Percentiles rank a stretch among this genome's conserved stretches.
Conservation (phyloP, 2,329 filamentous ascomycete species). For the Colletotrichum musae region DNA sequence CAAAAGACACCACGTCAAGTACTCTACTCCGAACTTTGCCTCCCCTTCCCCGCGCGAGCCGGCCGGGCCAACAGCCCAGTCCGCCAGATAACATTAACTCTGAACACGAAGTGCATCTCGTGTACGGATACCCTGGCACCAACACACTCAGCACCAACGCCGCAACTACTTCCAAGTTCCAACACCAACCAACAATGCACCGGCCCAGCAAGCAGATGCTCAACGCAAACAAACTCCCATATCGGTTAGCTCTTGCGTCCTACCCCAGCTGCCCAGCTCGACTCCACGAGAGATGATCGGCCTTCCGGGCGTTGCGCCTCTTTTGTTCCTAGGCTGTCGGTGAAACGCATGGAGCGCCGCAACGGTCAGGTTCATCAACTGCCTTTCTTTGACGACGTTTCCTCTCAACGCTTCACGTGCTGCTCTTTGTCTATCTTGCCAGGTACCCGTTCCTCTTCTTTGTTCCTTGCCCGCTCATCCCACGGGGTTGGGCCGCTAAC, state of each 20-base stretch:
- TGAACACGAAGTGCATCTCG: background rate
- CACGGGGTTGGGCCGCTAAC: slow-evolving; percentile 11
- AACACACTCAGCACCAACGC: slow-evolving; percentile 1
- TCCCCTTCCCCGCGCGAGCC: background rate
- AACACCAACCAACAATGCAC: slow-evolving; percentile 21
- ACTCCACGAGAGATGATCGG: slow-evolving; percentile 26
- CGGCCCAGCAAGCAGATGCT: slow-evolving; percentile 13
- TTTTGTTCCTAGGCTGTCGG: slow-evolving; percentile 2
- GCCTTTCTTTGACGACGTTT: slow-evolving; percentile 26
- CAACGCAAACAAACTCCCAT: slow-evolving; percentile 14
- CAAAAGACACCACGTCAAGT: slow-evolving; percentile 1
- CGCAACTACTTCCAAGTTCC: background rate
- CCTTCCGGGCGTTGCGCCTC: slow-evolving; percentile 28
- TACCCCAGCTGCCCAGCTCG: slow-evolving; percentile 15
- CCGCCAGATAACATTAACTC: background rate
- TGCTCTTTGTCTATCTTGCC: background rate
- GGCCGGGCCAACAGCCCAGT: background rate
- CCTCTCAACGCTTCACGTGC: slow-evolving; percentile 6
- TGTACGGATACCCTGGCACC: slow-evolving; percentile 7
- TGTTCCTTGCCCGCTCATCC: slow-evolving; percentile 21
- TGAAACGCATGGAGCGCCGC: slow-evolving; percentile 29
- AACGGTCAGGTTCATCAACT: slow-evolving; percentile 28
- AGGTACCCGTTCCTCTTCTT: slow-evolving; percentile 27
- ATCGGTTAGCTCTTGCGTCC: background rate
- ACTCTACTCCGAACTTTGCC: slow-evolving; percentile 6